A percentile compares a stretch with the other conserved stretches of the same genome.
Evolutionary conservation across 345 rosid genomes (phyloP).

Genomic region (Firmiana major): DNA sequence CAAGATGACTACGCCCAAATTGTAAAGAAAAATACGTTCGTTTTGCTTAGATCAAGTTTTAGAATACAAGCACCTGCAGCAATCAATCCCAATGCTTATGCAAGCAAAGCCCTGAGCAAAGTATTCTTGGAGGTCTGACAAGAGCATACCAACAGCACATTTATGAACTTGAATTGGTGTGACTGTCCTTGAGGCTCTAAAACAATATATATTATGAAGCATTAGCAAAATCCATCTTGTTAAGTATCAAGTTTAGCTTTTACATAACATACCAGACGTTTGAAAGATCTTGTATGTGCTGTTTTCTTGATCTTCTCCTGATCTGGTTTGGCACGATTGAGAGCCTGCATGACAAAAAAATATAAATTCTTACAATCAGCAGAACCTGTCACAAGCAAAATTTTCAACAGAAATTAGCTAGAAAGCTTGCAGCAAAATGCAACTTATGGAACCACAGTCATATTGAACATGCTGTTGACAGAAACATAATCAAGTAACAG

Average conservation of each 20-base stretch:
- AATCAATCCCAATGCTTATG: neutral
- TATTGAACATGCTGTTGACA: neutral
- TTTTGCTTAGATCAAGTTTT: neutral
- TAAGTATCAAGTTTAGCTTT: slow-evolving; percentile 2
- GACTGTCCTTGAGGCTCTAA: slow-evolving; percentile 42
- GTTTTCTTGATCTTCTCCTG: slow-evolving; percentile 35
- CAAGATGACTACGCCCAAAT: neutral
- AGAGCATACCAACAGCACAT: slow-evolving; percentile 2
- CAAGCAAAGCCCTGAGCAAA: neutral
- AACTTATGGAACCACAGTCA: neutral
- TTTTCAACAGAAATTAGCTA: neutral
- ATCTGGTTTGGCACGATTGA: slow-evolving; percentile 68
- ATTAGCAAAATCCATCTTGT: neutral
- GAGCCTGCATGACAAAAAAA: slow-evolving; percentile 33
- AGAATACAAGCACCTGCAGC: slow-evolving; percentile 8
- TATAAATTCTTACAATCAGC: neutral
- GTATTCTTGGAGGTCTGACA: neutral
- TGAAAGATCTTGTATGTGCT: slow-evolving; percentile 52
- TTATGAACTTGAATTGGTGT: slow-evolving; percentile 34
- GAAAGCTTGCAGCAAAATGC: neutral
- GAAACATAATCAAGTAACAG: neutral
- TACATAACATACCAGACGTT: slow-evolving; percentile 47
- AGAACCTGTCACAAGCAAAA: neutral
- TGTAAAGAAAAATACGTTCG: neutral
- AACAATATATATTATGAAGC: neutral